Percentiles rank a stretch among this genome's conserved stretches.
Evolutionary conservation across 257 asterid species (phyloP).

Genomic region (Scutellaria galericulata): DNA sequence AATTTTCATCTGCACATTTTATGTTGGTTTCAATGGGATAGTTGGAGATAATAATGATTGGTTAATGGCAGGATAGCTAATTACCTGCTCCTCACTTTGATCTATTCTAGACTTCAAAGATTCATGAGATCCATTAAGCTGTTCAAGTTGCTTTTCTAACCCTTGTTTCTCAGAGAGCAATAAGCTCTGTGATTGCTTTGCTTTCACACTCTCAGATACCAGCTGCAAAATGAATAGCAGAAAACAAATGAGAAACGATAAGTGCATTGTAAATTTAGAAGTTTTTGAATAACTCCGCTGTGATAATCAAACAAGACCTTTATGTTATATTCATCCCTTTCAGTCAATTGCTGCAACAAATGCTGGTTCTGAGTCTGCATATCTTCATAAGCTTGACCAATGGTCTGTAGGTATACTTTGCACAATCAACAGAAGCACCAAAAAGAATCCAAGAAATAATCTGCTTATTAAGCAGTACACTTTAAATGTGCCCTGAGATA

Average conservation of each 20-base stretch:
- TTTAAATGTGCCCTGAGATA: conserved; percentile 16
- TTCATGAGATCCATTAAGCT: conserved; percentile 60
- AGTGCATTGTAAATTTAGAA: conserved; percentile 9
- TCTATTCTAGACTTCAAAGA: conserved; percentile 64
- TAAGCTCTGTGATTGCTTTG: conserved; percentile 79
- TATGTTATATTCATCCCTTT: conserved; percentile 87
- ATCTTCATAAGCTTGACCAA: conserved; percentile 99
- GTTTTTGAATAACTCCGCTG: neutral
- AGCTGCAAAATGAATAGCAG: conserved; percentile 60
- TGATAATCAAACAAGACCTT: conserved; percentile 55
- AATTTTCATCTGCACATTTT: conserved; percentile 69
- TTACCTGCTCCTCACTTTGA: conserved; percentile 85
- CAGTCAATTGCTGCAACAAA: conserved; percentile 79
- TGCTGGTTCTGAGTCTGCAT: conserved; percentile 97
- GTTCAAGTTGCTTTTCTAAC: conserved; percentile 65
- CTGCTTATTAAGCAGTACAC: conserved; percentile 7
- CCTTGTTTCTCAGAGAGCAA: conserved; percentile 73
- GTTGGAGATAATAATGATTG: conserved; percentile 23
- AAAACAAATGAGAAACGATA: conserved; percentile 25
- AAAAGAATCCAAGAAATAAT: conserved; percentile 27
- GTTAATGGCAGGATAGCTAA: conserved; percentile 21
- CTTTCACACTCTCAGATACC: conserved; percentile 92
- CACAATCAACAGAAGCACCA: conserved; percentile 29
- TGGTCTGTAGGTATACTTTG: conserved; percentile 63
- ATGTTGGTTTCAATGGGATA: conserved; percentile 35